phyloP scores from a whole-genome alignment of 2,329 filamentous ascomycete species.

The Rugonectria rugulosa region DNA sequence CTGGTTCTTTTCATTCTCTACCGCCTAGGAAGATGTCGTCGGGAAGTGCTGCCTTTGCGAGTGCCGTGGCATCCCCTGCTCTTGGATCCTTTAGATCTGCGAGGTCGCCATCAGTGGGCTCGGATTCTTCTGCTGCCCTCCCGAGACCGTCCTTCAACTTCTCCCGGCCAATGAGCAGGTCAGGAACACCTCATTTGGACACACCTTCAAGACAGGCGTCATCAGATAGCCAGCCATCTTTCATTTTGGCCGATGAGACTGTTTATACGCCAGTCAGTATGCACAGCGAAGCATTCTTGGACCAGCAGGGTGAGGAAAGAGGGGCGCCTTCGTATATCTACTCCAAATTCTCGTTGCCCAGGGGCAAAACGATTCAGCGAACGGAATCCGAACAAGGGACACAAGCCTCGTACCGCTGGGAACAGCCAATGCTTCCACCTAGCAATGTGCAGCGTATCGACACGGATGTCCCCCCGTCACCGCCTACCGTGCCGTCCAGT shows the following conservation, averaged over 20 bases:
- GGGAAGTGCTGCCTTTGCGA: conserved; percentile 63
- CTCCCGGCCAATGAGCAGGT: conserved; percentile 84
- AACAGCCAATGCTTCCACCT: conserved; percentile 57
- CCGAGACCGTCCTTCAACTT: conserved; percentile 89
- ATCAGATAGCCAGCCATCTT: conserved; percentile 71
- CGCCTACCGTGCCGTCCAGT: conserved; percentile 67
- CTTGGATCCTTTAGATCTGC: conserved; percentile 62
- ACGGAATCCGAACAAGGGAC: conserved; percentile 64
- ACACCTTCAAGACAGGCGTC: conserved; percentile 68
- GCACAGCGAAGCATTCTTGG: conserved; percentile 72
- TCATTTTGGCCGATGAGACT: conserved; percentile 69
- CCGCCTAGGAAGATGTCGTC: conserved; percentile 80
- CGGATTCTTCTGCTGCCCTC: conserved; percentile 77
- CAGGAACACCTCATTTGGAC: conserved; percentile 67
- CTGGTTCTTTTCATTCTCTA: conserved; percentile 66
- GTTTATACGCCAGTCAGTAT: conserved; percentile 76
- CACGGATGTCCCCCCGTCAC: conserved; percentile 64
- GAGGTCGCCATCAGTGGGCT: conserved; percentile 84
- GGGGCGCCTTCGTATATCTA: conserved; percentile 82
- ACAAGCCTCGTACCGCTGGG: conserved; percentile 67
- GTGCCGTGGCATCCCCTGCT: conserved; percentile 62
- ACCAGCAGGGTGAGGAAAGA: conserved; percentile 56
- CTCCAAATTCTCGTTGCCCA: conserved; percentile 82
- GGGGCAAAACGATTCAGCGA: conserved; percentile 80
- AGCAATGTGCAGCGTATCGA: conserved; percentile 54